Percentiles rank a stretch among this genome's conserved stretches.
phyloP scores from a whole-genome alignment of 1,139 yeast species.

The Lodderomyces parapsilosis region DNA sequence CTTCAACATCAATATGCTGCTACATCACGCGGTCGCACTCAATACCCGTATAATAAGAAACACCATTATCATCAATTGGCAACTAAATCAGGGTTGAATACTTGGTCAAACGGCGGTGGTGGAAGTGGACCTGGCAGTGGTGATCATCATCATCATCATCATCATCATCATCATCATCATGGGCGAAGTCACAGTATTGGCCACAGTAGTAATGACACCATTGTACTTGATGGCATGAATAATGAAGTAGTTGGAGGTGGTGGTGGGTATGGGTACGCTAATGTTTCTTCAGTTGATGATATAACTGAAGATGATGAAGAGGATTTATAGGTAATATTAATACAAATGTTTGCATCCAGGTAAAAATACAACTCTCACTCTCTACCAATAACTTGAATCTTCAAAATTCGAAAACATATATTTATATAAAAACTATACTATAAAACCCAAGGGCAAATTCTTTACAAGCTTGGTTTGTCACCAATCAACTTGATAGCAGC shows the following conservation, averaged over 20 bases:
- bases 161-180: background rate
- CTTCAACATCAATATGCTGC: background rate
- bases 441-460: background rate
- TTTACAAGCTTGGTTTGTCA: slow-evolving; percentile 34
- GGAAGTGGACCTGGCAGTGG: no score
- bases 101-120: background rate
- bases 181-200: background rate
- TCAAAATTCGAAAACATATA: slow-evolving; percentile 2
- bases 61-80: slow-evolving; percentile 1
- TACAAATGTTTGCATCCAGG: background rate
- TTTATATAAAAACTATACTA: slow-evolving; percentile 4
- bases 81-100: background rate
- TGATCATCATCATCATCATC: background rate
- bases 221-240: background rate
- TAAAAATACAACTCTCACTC: background rate
- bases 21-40: background rate
- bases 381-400: background rate
- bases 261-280: background rate
- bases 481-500: slow-evolving; percentile 76
- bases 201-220: background rate
- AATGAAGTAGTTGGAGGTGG: background rate
- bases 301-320: slow-evolving; percentile 5
- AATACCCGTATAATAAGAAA: background rate
- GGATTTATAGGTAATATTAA: background rate
- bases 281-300: slow-evolving; percentile 2